Evolutionary conservation across 768 basidiomycete genomes (phyloP), one percentile per base, ranked within the genome.

Genomic region (Tubosaeta brunneosetosa): DNA sequence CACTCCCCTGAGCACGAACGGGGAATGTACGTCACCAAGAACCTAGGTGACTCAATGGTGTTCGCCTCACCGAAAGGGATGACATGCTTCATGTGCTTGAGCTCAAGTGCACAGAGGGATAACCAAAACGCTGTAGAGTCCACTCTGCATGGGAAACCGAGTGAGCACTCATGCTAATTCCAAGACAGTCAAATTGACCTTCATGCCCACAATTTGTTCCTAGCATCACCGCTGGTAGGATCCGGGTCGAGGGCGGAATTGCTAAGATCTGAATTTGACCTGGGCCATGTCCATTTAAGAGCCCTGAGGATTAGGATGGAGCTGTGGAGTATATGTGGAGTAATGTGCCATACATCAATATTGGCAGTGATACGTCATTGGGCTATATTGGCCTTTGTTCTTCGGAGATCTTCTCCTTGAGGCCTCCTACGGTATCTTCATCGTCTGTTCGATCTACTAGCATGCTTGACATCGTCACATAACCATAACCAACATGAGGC

Each of bases 341-440:
- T 50, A 55, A 31, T 25, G 45, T n/a, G 22, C 49, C 50, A 50
- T 44, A 49, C 31, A 44, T 33, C 16, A 16, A 44, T 29, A 6
- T 42, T 26, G 51, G 16, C 22, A 34, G n/a, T n/a, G 51, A 29
- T 59, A 53, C 58, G 60, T 66, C 64, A 62, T 60, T 57, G 55
- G 64, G 49, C 38, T 59, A 59, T 17, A 55, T 55, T 3, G 61
- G 43, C 33, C 50, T 52, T 45, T 41, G 92, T 2, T 75, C 67
- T 27, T 83, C 77, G 52, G 78, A 66, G 63, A 99, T 94, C 84
- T 90, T 94, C 58, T 76, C 67, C 78, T 98, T 99, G 58, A 98
- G 73, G 59, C 72, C 75, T 14, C 71, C 85, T 43, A 99, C 78
- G 31, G 91, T 88, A 46, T 94, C 86, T 32, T 76, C 65, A 22